A percentile compares a stretch with the other conserved stretches of the same genome.
Conservation (phyloP, 768 basidiomycete genomes). For the Amanita brunnescens region DNA sequence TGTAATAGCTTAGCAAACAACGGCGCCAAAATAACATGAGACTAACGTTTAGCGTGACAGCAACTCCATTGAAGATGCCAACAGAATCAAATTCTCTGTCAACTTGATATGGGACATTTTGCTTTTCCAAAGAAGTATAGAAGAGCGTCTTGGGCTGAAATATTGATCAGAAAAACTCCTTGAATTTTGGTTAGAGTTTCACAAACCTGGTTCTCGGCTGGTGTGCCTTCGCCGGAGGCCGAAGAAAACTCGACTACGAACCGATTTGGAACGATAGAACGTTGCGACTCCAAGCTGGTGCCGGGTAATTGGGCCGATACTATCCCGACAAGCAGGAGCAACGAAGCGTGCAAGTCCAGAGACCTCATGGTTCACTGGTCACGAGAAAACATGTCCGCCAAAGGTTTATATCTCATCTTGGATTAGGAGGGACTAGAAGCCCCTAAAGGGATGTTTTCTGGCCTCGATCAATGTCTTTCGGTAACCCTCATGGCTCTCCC, state of each 20-base stretch:
- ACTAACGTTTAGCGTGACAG: constrained; percentile 38
- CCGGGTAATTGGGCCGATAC: constrained; percentile 25
- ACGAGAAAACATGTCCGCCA: background rate
- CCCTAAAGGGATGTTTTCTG: too few relatives aligned
- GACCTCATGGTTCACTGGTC: background rate
- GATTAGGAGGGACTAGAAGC: too few relatives aligned
- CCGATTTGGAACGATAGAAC: constrained; percentile 35
- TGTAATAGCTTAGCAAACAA: constrained; percentile 1
- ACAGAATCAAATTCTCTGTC: constrained; percentile 42
- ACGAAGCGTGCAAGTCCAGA: background rate
- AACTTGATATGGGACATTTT: constrained; percentile 36
- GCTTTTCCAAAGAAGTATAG: constrained; percentile 37
- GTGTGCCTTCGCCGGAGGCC: background rate
- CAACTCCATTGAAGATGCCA: constrained; percentile 52
- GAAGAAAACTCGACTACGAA: constrained; percentile 46
- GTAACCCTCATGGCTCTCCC: too few relatives aligned
- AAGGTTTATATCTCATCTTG: too few relatives aligned
- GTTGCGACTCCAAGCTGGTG: constrained; percentile 28
- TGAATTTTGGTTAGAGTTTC: background rate
- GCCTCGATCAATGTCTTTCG: too few relatives aligned
- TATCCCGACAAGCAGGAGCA: background rate
- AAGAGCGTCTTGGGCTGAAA: constrained; percentile 39
- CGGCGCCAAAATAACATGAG: background rate
- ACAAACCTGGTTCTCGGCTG: background rate
- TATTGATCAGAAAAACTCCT: background rate